Percentiles rank a stretch among this genome's conserved stretches.
Evolutionary conservation across 345 rosid species (phyloP).

Genomic region (Syzygium grande): DNA sequence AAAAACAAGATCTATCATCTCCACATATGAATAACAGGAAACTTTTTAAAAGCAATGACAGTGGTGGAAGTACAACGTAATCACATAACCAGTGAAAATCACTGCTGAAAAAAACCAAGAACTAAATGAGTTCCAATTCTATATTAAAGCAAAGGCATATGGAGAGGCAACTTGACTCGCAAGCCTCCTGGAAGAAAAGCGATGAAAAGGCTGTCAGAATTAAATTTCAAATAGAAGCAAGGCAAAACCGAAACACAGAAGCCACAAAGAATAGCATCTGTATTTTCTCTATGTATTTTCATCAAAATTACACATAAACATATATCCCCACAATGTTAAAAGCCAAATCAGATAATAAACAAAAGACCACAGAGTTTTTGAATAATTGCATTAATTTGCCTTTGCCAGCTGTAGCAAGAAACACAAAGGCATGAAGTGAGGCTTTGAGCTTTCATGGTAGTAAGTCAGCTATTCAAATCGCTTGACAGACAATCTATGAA

Average conservation of each 20-base stretch:
- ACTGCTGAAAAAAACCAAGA: background rate
- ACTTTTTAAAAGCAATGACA: background rate
- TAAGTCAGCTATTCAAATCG: background rate
- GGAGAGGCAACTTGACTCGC: background rate
- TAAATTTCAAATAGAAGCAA: background rate
- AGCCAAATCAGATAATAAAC: background rate
- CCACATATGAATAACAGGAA: background rate
- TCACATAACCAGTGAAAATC: background rate
- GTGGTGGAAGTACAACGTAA: background rate
- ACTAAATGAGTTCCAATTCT: background rate
- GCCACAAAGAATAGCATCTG: background rate
- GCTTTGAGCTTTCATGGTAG: background rate
- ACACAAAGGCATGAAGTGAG: background rate
- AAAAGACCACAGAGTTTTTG: background rate
- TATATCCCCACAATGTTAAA: background rate
- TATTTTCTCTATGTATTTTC: background rate
- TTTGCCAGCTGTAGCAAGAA: background rate
- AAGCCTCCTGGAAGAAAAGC: background rate
- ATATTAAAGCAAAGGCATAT: background rate
- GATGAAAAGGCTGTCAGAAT: background rate
- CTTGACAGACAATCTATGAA: background rate
- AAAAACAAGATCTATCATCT: background rate
- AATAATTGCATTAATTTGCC: background rate
- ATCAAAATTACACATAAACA: background rate
- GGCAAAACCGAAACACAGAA: background rate